Conservation (phyloP, 2,329 filamentous ascomycete species). For the Paecilomyces formosus region DNA sequence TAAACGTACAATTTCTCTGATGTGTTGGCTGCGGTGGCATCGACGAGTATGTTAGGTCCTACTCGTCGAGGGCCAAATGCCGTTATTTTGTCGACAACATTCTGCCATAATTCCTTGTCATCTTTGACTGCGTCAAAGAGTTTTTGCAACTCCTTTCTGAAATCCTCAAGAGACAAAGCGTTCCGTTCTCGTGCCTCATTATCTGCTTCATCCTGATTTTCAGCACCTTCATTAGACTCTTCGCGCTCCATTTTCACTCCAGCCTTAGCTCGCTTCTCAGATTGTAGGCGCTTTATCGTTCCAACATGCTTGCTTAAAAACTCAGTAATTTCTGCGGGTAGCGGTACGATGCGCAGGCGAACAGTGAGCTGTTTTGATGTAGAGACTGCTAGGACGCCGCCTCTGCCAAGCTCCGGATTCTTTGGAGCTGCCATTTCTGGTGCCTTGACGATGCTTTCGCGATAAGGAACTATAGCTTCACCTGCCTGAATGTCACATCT, state of each 20-base stretch:
- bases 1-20: conserved; percentile 62
- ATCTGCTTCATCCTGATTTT: conserved; percentile 34
- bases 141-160: conserved; percentile 62
- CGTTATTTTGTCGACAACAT: conserved; percentile 70
- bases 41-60: conserved; percentile 84
- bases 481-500: conserved; percentile 91
- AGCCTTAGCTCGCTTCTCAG: conserved; percentile 54
- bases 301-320: conserved; percentile 75
- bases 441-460: conserved; percentile 80
- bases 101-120: conserved; percentile 65
- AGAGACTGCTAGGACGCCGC: conserved; percentile 66
- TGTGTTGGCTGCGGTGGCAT: conserved; percentile 64
- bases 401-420: conserved; percentile 79
- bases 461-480: conserved; percentile 89
- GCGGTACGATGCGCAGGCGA: conserved; percentile 66
- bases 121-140: conserved; percentile 64
- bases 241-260: conserved; percentile 32
- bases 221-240: conserved; percentile 29
- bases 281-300: conserved; percentile 72
- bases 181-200: conserved; percentile 55
- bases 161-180: conserved; percentile 63
- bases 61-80: conserved; percentile 80
- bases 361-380: conserved; percentile 81
- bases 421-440: conserved; percentile 87
- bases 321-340: conserved; percentile 71